Evolutionary conservation across 306 rosid genomes (phyloP).

Genomic region (Ceratonia siliqua): DNA sequence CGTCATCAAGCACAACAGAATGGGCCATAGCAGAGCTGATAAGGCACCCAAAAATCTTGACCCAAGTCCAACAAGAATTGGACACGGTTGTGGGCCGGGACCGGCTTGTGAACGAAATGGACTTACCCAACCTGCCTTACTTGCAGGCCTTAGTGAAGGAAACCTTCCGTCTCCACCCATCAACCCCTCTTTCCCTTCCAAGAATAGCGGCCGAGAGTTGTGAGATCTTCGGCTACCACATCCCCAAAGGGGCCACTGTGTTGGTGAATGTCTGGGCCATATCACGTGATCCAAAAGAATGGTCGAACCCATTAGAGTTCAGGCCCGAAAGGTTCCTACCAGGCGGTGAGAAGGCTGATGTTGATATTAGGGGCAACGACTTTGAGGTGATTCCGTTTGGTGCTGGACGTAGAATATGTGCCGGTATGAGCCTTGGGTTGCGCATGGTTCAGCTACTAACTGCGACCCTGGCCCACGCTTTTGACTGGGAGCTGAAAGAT

Average conservation of each 20-base stretch:
- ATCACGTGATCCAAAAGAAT: constrained; percentile 63
- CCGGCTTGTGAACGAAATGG: constrained; percentile 52
- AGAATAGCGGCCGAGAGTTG: constrained; percentile 55
- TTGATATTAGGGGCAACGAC: constrained; percentile 65
- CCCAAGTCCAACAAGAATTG: constrained; percentile 55
- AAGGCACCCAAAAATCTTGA: constrained; percentile 49
- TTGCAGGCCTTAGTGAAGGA: constrained; percentile 84
- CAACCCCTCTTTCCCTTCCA: constrained; percentile 90
- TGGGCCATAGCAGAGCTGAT: constrained; percentile 77
- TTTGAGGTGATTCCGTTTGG: constrained; percentile 84
- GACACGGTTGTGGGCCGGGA: constrained; percentile 61
- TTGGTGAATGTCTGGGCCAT: constrained; percentile 85
- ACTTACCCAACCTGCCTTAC: constrained; percentile 55
- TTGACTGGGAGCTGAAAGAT: constrained; percentile 55
- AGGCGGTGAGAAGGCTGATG: constrained; percentile 57
- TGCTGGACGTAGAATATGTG: constrained; percentile 82
- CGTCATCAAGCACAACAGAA: constrained; percentile 78
- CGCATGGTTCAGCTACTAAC: constrained; percentile 58
- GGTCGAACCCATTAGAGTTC: constrained; percentile 61
- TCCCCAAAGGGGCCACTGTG: constrained; percentile 75
- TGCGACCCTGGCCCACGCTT: constrained; percentile 58
- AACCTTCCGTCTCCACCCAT: constrained; percentile 78
- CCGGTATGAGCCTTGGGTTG: constrained; percentile 64
- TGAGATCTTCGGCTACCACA: constrained; percentile 57
- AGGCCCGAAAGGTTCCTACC: constrained; percentile 72